Evolutionary conservation across 768 basidiomycete species (phyloP), one percentile per base, ranked within the genome.

Genomic region (Lactifluus subvellereus): DNA sequence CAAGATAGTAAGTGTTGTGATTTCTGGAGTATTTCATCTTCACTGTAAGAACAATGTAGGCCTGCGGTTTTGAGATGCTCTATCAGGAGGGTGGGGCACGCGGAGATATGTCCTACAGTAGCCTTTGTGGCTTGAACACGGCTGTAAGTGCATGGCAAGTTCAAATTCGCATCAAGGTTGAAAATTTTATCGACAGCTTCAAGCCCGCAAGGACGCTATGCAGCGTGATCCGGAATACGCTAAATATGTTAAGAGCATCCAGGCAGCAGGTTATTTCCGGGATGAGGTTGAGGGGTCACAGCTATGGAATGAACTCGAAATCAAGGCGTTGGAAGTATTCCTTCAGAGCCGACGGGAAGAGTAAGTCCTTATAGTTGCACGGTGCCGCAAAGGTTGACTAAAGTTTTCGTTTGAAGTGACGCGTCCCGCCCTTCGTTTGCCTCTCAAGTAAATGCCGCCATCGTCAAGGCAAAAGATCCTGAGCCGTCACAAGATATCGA

Each of bases 31-130:
- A 30, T n/a, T 38, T 22, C 49, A 16, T 22, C 53, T 49, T 53
- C 20, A 45, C 27, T 8, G 13, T 54, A n/a, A 32, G 33, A 4
- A 52, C 33, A 27, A 54, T 50, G 8, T 70, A 95, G 88, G 87
- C 94, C 2, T 92, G 92, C 66, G 97, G 97, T 1, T 98, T 98
- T 65, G 97, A 99, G 77, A 99, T 98, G 81, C 80, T 97, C 45
- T 98, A 90, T 72, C 87, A 90, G 71, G 94, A 94, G 71, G 88
- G 83, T 62, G 87, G 89, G 73, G 77, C 80, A 52, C 82, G 83
- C 47, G 74, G 76, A 60, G 78, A 79, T 45, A 71, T 66, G 11
- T 66, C 75, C 20, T 76, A 72, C 54, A 67, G 71, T 70, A 72
- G 75, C 3, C 64, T 73, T 37, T 80, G 81, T 58, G 74, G 70